Evolutionary conservation across 495 filamentous ascomycete genomes (phyloP), one percentile per base, ranked within the genome.

Genomic region (Hypoxylon intermedium): DNA sequence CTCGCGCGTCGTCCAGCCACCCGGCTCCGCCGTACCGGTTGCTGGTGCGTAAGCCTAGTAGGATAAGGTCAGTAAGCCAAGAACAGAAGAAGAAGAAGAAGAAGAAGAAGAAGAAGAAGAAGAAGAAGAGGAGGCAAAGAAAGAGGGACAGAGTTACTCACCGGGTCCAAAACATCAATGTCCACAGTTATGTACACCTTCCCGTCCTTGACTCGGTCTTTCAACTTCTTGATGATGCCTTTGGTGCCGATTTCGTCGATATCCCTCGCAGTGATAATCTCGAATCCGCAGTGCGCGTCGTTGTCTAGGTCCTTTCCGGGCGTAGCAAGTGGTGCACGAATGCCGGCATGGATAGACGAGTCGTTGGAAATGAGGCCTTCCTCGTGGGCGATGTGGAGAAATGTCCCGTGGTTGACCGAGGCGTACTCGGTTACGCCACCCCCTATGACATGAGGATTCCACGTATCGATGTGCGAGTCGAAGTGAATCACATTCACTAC

Each of bases 21-120:
- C 91, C 0, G 90, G 89, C 69, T 95, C 90, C 24, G 89, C 85
- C 0, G 90, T 95, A 9, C 90, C 90, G 1, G 91, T 95, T n/a
- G 85, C 90, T 36, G 85, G 37, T 12, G n/a, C 37, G n/a, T 40
- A 19, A 5, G 18, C 18, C 18, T 40, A 12, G 37, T 19, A 6
- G n/a, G 12, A 40, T 12, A 5, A 19, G 37, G 37, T 40, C 12
- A 15, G 37, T n/a, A 40, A 19, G 18, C 21, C 46, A 3, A 23
- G 46, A 12, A 23, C 23, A n/a, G n/a, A n/a, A n/a, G n/a, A n/a
- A n/a, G n/a, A n/a, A n/a, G n/a, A n/a, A n/a, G n/a, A n/a, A n/a
- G n/a, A n/a, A n/a, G n/a, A n/a, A n/a, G n/a, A n/a, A n/a, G n/a
- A n/a, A n/a, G n/a, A n/a, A n/a, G n/a, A n/a, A n/a, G n/a, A n/a